phyloP scores from a whole-genome alignment of 2,329 filamentous ascomycete genomes.

The Diplocarpon mali region DNA sequence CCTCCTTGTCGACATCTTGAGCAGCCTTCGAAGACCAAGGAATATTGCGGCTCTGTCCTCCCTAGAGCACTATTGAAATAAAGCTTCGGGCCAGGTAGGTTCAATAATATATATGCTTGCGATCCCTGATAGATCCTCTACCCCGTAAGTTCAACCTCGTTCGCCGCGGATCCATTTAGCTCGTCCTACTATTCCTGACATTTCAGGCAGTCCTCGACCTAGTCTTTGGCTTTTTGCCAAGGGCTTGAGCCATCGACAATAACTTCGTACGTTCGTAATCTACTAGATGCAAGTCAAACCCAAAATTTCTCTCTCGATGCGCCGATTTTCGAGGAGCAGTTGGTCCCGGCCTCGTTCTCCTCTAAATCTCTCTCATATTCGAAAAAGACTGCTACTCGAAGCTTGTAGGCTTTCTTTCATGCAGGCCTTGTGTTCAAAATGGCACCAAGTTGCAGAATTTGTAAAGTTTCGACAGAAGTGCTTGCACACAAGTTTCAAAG shows the following conservation, averaged over 20 bases:
- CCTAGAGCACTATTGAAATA: conserved; percentile 38
- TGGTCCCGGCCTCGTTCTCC: conserved; percentile 62
- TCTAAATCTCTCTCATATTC: conserved; percentile 78
- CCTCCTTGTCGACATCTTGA: conserved; percentile 42
- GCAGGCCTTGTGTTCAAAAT: conserved; percentile 72
- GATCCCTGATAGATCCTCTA: conserved; percentile 35
- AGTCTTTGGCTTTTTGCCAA: conserved; percentile 42
- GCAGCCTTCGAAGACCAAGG: conserved; percentile 48
- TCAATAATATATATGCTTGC: conserved; percentile 32
- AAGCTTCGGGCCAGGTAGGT: conserved; percentile 39
- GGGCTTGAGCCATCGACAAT: conserved; percentile 61
- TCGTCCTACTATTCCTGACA: conserved; percentile 79
- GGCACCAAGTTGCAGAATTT: conserved; percentile 77
- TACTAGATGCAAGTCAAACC: conserved; percentile 73
- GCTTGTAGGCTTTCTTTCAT: conserved; percentile 62
- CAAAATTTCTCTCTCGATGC: conserved; percentile 68
- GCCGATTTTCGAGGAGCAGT: conserved; percentile 65
- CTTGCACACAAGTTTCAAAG: conserved; percentile 71
- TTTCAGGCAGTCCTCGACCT: conserved; percentile 55
- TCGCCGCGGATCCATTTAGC: conserved; percentile 42
- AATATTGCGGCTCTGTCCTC: conserved; percentile 35
- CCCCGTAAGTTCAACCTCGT: conserved; percentile 26
- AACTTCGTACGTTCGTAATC: conserved; percentile 60
- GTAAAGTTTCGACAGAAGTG: conserved; percentile 47
- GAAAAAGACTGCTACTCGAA: conserved; percentile 78